Evolutionary conservation across 1,284 basidiomycete genomes (phyloP).

Genomic region (Puccinia polysora): DNA sequence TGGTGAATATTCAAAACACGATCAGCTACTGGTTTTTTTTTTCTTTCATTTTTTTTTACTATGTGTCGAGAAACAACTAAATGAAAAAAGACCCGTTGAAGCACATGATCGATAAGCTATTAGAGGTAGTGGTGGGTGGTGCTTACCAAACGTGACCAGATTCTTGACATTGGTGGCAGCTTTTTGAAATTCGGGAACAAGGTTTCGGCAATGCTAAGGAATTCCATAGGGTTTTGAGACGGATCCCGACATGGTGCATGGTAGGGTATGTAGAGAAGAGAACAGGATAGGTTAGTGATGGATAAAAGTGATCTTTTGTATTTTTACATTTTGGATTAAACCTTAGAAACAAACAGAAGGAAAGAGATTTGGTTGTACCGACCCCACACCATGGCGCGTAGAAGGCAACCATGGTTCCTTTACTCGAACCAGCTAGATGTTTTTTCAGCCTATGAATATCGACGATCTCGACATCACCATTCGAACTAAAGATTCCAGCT

Average conservation of each 20-base stretch:
- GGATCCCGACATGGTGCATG: background rate
- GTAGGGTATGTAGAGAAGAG: background rate
- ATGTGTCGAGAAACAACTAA: background rate
- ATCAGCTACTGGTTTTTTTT: too few species aligned
- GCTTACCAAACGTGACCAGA: slow-evolving; percentile 30
- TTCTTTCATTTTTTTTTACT: too few species aligned
- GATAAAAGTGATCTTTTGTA: too few species aligned
- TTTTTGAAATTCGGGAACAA: slow-evolving; percentile 34
- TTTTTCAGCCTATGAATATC: slow-evolving; percentile 22
- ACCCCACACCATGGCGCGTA: slow-evolving; percentile 42
- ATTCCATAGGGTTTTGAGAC: background rate
- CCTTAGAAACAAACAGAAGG: background rate
- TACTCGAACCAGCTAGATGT: slow-evolving; percentile 34
- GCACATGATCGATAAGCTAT: background rate
- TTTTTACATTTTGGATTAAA: too few species aligned
- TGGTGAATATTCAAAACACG: too few species aligned
- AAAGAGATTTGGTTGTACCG: background rate
- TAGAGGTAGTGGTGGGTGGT: background rate
- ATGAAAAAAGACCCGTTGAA: background rate
- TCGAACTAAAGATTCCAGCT: slow-evolving; percentile 29
- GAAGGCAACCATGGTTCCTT: slow-evolving; percentile 35
- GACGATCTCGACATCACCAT: slow-evolving; percentile 22
- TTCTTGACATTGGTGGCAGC: slow-evolving; percentile 39
- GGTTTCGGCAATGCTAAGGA: slow-evolving; percentile 36
- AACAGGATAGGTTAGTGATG: background rate